phyloP scores from a whole-genome alignment of 2,329 filamentous ascomycete species.

The Trichoderma oligosporum region DNA sequence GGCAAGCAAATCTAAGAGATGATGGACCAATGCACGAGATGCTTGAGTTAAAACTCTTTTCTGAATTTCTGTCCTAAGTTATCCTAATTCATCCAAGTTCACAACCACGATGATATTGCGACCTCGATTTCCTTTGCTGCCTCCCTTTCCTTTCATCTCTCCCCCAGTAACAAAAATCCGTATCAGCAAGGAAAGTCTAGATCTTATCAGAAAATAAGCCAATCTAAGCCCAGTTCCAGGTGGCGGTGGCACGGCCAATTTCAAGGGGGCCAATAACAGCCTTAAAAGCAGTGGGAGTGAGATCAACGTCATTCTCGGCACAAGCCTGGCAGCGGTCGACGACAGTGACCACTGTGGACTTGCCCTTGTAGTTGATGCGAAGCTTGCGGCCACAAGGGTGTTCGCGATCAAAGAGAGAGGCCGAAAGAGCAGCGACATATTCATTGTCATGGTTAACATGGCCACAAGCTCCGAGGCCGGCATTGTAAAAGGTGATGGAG shows the following conservation, averaged over 20 bases:
- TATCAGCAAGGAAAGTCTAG: not conserved
- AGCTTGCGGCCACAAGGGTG: conserved; percentile 60
- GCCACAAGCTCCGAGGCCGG: conserved; percentile 67
- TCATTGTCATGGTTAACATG: conserved; percentile 51
- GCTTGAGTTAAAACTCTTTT: not conserved
- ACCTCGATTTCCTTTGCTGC: not conserved
- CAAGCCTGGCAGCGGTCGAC: conserved; percentile 63
- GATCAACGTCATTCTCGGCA: conserved; percentile 44
- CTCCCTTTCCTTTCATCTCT: not conserved
- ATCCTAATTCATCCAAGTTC: not conserved
- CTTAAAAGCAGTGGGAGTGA: conserved; percentile 46
- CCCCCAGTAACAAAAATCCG: not conserved
- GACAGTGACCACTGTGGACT: conserved; percentile 56
- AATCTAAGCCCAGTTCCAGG: conserved; percentile 29
- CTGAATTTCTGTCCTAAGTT: not conserved
- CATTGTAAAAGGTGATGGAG: conserved; percentile 53
- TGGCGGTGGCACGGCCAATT: conserved; percentile 25
- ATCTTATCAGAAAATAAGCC: not conserved
- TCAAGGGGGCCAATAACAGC: conserved; percentile 36
- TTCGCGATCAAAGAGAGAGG: conserved; percentile 61
- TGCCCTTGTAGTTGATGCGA: conserved; percentile 49
- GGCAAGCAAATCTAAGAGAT: not conserved
- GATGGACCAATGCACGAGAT: not conserved
- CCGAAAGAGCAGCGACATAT: conserved; percentile 62
- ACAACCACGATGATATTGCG: not conserved